Percentiles rank a stretch among this genome's conserved stretches.
These are phyloP conservation scores for Dryas integrifolia DNA, from an alignment of 331 rosid genomes.

Conservation along the genomic window DNA sequence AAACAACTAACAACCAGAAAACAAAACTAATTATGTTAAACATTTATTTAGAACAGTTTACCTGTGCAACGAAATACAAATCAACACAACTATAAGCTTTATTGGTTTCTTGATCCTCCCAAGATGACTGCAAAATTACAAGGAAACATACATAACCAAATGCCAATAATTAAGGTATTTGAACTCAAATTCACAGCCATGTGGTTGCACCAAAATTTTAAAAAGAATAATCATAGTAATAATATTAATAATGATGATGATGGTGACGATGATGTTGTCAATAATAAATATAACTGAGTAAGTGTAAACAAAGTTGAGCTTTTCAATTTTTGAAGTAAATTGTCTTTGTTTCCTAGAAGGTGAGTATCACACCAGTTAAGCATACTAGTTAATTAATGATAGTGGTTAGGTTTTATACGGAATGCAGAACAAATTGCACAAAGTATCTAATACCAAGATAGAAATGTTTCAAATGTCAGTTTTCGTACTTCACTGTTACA, in stretches of 20 bases:
- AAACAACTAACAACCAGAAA: slow-evolving; percentile 15
- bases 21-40: background rate
- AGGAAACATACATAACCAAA: slow-evolving; percentile 28
- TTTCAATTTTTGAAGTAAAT: background rate
- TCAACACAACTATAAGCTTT: slow-evolving; percentile 73
- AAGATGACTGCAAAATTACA: slow-evolving; percentile 71
- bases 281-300: background rate
- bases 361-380: background rate
- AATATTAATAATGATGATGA: background rate
- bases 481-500: too few species aligned
- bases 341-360: background rate
- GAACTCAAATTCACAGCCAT: background rate
- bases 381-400: too few species aligned
- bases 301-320: background rate
- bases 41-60: slow-evolving; percentile 18
- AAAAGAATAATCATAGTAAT: too few species aligned
- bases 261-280: too few species aligned
- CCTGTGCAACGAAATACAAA: slow-evolving; percentile 93
- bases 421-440: background rate
- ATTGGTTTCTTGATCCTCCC: slow-evolving; percentile 66
- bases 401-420: background rate
- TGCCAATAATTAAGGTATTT: background rate
- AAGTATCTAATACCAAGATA: background rate
- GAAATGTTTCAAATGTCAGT: background rate
- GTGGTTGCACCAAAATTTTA: background rate